phyloP scores from a whole-genome alignment of 2,329 filamentous ascomycete species.

The Ploettnerulaceae sp. region DNA sequence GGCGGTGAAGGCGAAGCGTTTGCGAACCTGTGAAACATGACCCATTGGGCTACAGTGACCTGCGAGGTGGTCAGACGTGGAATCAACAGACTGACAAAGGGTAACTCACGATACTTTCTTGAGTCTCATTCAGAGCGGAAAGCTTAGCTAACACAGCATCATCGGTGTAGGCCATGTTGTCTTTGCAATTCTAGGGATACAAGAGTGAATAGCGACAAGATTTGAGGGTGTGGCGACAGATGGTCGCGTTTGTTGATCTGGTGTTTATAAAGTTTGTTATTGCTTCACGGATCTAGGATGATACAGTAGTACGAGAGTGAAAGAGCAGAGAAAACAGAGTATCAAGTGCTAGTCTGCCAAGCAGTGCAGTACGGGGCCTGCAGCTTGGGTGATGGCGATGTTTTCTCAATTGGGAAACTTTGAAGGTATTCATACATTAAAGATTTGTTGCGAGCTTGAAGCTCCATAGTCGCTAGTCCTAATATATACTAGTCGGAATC shows the following conservation, averaged over 20 bases:
- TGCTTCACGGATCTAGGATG: background rate
- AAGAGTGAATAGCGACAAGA: background rate
- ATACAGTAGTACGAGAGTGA: background rate
- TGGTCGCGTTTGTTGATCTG: constrained; percentile 2
- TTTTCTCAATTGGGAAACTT: too few relatives aligned
- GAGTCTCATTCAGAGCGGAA: constrained; percentile 90
- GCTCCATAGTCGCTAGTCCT: too few relatives aligned
- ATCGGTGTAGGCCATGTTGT: constrained; percentile 84
- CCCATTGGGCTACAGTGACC: constrained; percentile 95
- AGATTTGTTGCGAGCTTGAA: too few relatives aligned
- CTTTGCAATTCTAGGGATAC: background rate
- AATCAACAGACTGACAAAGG: background rate
- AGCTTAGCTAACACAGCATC: constrained; percentile 94
- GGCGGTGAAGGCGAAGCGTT: background rate
- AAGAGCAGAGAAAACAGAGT: too few relatives aligned
- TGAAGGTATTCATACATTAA: too few relatives aligned
- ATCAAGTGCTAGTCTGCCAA: too few relatives aligned
- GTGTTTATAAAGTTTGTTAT: constrained; percentile 3
- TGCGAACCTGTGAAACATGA: constrained; percentile 92
- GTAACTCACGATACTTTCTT: constrained; percentile 72
- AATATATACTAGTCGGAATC: too few relatives aligned
- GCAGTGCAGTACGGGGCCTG: too few relatives aligned
- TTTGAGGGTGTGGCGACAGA: background rate
- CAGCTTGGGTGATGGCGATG: too few relatives aligned
- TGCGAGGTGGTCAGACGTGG: constrained; percentile 11